phyloP scores from a whole-genome alignment of 352 stramenopile species.

The Pythium dissimile region DNA sequence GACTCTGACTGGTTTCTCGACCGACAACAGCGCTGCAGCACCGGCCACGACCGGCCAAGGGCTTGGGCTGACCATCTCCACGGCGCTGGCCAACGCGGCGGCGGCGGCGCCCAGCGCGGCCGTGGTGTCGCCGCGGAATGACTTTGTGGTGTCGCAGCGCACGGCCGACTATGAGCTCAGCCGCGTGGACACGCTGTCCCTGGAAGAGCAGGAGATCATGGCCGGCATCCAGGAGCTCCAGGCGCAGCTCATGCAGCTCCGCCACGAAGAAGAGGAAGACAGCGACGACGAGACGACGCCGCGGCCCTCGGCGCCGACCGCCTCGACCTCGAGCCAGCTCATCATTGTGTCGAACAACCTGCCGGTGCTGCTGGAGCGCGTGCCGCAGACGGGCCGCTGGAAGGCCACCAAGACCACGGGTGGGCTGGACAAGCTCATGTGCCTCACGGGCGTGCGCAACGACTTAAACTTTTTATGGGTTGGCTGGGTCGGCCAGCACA shows the following conservation, averaged over 20 bases:
- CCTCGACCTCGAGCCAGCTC: constrained; percentile 42
- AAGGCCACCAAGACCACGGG: constrained; percentile 83
- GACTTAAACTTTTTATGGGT: constrained; percentile 86
- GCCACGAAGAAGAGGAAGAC: constrained; percentile 58
- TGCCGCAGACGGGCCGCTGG: constrained; percentile 76
- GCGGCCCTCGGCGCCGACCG: constrained; percentile 6
- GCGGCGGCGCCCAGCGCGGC: not conserved
- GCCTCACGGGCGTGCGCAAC: constrained; percentile 56
- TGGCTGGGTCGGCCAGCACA: constrained; percentile 86
- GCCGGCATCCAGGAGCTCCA: constrained; percentile 89
- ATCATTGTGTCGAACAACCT: constrained; percentile 89
- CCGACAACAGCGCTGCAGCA: not conserved
- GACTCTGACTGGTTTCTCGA: not conserved
- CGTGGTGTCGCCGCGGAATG: constrained; percentile 55
- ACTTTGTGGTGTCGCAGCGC: constrained; percentile 78
- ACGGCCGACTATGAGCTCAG: constrained; percentile 65
- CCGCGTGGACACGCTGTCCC: constrained; percentile 62
- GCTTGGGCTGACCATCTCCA: constrained; percentile 21
- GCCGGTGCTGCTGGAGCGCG: constrained; percentile 68
- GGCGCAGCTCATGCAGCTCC: constrained; percentile 79
- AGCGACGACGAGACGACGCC: constrained; percentile 46
- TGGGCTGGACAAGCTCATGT: constrained; percentile 85
- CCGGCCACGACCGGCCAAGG: too few species aligned
- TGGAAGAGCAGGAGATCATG: constrained; percentile 87
- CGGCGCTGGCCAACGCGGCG: constrained; percentile 4